Base-by-base conservation (phyloP, 805 yeast genomes). In the Lipomyces anomalus region DNA sequence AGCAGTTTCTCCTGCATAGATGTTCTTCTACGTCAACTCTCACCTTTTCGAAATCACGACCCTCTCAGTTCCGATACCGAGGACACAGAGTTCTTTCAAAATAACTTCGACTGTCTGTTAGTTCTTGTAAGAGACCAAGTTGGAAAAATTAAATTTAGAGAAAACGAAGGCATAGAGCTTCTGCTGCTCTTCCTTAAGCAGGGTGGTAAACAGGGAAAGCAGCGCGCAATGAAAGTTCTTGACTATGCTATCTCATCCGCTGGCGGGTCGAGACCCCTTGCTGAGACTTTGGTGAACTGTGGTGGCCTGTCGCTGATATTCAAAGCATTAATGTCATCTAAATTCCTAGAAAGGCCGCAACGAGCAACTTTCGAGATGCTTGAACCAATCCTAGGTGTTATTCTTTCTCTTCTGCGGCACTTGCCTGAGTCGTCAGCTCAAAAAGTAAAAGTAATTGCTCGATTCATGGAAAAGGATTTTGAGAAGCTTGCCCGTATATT, bases 111-210 rank as follows among this genome's bases (percentile, higher is more conserved):
- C 38, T 24, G 47, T 11, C 42, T 55, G 13, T 37, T 45, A 11
- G 47, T 40, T 2, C 28, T 49, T 6, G 58, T 49, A 5, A 53
- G 50, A 36, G 48, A 43, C n/a, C 34, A 40, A 4, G 22, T 13
- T 2, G 59, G 58, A 20, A 48, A 44, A 38, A 44, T 43, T 16
- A 40, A 42, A 38, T 43, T 55, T 5, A 29, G 48, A 4, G 55
- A 55, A 24, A 43, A 43, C 33, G 59, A 55, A 32, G 59, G 59
- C 28, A 36, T 55, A 2, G 59, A 55, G 36, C 40, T 55, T 16
- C 50, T 48, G 3, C 34, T 55, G n/a, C 40, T 55, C 3, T 18
- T 54, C 38, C 35, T 38, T 11, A 40, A 42, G 36, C 30, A 30
- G 24, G 53, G 47, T 16, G 56, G 58, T 7, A 47, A 40, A 33